These are phyloP conservation scores for Clonostachys rosea DNA, from an alignment of 2,329 filamentous ascomycete genomes.

Conservation along the genomic window DNA sequence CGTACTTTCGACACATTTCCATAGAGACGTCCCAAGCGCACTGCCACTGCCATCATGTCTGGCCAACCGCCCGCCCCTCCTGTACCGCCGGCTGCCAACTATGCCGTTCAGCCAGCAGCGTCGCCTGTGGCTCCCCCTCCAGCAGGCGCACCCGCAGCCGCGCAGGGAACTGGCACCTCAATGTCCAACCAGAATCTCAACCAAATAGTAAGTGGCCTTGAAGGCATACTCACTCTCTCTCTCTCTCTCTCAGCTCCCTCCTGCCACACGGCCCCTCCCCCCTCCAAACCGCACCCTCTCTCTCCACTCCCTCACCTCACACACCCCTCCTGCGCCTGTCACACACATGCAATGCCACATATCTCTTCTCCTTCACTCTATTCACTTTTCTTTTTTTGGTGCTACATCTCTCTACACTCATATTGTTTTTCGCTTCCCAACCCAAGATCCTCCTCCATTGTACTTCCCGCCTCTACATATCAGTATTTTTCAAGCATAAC, in stretches of 20 bases:
- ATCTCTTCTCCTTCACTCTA: too few species aligned
- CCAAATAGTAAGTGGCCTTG: constrained; percentile 71
- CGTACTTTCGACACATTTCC: constrained; percentile 2
- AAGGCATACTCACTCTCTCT: too few species aligned
- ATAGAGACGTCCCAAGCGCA: background rate
- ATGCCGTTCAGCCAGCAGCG: constrained; percentile 22
- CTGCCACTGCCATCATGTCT: constrained; percentile 18
- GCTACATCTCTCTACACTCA: too few species aligned
- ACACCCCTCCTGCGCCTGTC: too few species aligned
- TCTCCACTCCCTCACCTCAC: background rate
- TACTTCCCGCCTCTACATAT: too few species aligned
- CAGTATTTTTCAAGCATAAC: too few species aligned
- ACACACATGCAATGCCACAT: too few species aligned
- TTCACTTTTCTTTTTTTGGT: too few species aligned
- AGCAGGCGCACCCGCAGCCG: constrained; percentile 12
- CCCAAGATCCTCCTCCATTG: too few species aligned
- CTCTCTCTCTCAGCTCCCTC: background rate
- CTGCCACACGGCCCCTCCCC: background rate
- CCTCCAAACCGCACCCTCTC: background rate
- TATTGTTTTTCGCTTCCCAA: too few species aligned
- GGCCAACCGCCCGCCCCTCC: constrained; percentile 21
- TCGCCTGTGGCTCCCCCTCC: constrained; percentile 19
- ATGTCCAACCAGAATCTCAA: constrained; percentile 89
- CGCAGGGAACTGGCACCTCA: constrained; percentile 17
- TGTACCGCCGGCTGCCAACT: constrained; percentile 18